phyloP scores from a whole-genome alignment of 371 early-diverging fungal genomes.

The Dinochytrium kinnereticum region DNA sequence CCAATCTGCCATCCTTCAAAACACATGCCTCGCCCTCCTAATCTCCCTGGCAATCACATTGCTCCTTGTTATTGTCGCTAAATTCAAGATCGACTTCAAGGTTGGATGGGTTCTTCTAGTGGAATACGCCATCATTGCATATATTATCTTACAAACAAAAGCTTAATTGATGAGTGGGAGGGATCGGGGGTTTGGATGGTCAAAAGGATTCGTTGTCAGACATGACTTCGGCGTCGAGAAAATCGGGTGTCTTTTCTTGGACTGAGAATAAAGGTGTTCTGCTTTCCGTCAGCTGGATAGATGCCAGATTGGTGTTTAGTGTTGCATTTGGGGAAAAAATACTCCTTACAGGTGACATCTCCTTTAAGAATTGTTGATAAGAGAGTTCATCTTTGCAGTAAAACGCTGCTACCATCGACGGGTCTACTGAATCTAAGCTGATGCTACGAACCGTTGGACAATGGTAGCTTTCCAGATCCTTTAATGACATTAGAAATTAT shows the following conservation, averaged over 20 bases:
- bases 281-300: slow-evolving; percentile 44
- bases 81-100: slow-evolving; percentile 20
- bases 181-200: not conserved
- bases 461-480: slow-evolving; percentile 83
- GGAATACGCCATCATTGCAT: slow-evolving; percentile 30
- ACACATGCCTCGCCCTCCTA: slow-evolving; percentile 20
- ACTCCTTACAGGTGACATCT: slow-evolving; percentile 5
- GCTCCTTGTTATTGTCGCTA: slow-evolving; percentile 9
- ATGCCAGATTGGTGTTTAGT: not conserved
- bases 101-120: slow-evolving; percentile 28
- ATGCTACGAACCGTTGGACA: slow-evolving; percentile 77
- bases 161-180: not conserved
- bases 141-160: slow-evolving; percentile 19
- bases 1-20: slow-evolving; percentile 23
- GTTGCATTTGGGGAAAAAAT: not conserved
- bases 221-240: slow-evolving; percentile 59
- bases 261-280: slow-evolving; percentile 70
- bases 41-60: slow-evolving; percentile 18
- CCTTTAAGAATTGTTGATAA: slow-evolving; percentile 66
- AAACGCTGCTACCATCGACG: slow-evolving; percentile 92
- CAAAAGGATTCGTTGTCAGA: slow-evolving; percentile 46
- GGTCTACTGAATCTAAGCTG: slow-evolving; percentile 80
- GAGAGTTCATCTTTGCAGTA: slow-evolving; percentile 71
- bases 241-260: slow-evolving; percentile 68
- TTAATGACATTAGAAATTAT: slow-evolving; percentile 11